Conservation (phyloP, 139 green algal genomes). For the Marvania coccoides region DNA sequence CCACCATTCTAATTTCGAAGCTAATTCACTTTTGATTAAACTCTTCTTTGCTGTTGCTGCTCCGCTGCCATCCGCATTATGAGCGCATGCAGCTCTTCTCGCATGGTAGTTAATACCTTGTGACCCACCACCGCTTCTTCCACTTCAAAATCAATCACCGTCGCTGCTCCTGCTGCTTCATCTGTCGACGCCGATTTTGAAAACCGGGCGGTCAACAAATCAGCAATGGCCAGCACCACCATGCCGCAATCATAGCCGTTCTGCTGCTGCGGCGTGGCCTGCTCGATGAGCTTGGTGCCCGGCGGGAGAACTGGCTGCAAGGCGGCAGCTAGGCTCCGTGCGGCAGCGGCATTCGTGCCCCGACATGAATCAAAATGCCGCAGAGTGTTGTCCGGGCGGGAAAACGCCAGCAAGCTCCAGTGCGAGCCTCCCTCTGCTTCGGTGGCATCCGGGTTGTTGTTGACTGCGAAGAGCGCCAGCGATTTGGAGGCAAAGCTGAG, state of each 20-base stretch:
- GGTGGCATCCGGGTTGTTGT: constrained; percentile 51
- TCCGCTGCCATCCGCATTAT: neutral
- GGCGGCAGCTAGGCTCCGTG: neutral
- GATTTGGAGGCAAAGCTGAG: neutral
- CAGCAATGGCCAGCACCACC: constrained; percentile 49
- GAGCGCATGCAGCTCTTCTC: neutral
- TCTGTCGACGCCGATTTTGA: too few relatives aligned
- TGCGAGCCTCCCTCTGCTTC: constrained; percentile 42
- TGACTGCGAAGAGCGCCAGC: constrained; percentile 57
- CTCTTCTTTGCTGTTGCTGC: neutral
- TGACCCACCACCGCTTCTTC: neutral
- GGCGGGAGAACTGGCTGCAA: neutral
- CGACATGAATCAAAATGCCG: constrained; percentile 48
- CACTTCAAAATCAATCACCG: neutral
- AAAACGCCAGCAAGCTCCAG: constrained; percentile 50
- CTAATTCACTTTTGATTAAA: neutral
- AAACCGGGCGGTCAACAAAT: constrained; percentile 4
- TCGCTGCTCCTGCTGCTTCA: too few relatives aligned
- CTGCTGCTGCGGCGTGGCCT: constrained; percentile 32
- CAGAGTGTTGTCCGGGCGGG: constrained; percentile 19
- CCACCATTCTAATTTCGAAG: neutral
- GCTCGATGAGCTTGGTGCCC: neutral
- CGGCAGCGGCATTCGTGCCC: constrained; percentile 22
- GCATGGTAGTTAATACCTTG: neutral
- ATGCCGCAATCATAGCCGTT: constrained; percentile 69